Evolutionary conservation across 2,329 filamentous ascomycete species (phyloP).

Genomic region (Pseudopithomyces chartarum): DNA sequence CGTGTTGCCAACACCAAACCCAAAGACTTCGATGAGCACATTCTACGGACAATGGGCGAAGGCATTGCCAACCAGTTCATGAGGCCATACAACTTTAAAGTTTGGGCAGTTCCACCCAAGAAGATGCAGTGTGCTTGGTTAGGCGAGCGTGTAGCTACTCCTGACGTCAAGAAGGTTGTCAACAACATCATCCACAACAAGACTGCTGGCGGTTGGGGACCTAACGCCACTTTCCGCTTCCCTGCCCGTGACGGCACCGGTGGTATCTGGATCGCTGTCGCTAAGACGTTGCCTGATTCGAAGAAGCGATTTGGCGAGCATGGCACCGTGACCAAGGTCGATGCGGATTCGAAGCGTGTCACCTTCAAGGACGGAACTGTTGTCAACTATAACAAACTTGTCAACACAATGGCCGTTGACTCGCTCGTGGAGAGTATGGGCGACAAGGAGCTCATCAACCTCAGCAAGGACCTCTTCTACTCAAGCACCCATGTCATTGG

Average conservation of each 20-base stretch:
- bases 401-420: conserved; percentile 97
- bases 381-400: conserved; percentile 86
- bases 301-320: conserved; percentile 90
- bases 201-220: conserved; percentile 96
- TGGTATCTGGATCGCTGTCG: conserved; percentile 98
- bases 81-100: conserved; percentile 99
- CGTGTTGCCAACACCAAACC: conserved; percentile 90
- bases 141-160: conserved; percentile 95
- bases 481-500: conserved; percentile 97
- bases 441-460: conserved; percentile 78
- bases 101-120: conserved; percentile 95
- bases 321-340: conserved; percentile 82
- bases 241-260: conserved; percentile 93
- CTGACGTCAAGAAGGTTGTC: conserved; percentile 90
- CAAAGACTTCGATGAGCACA: conserved; percentile 98
- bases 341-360: conserved; percentile 83
- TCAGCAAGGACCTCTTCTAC: conserved; percentile 94
- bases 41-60: conserved; percentile 85
- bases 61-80: conserved; percentile 96
- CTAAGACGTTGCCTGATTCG: conserved; percentile 87
- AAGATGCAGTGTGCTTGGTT: conserved; percentile 99
- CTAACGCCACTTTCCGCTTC: conserved; percentile 98
- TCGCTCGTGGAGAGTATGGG: conserved; percentile 84
- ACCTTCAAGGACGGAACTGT: conserved; percentile 83
- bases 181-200: conserved; percentile 96